phyloP scores from a whole-genome alignment of 2,329 filamentous ascomycete genomes.

The Hymenoscyphus linearis region DNA sequence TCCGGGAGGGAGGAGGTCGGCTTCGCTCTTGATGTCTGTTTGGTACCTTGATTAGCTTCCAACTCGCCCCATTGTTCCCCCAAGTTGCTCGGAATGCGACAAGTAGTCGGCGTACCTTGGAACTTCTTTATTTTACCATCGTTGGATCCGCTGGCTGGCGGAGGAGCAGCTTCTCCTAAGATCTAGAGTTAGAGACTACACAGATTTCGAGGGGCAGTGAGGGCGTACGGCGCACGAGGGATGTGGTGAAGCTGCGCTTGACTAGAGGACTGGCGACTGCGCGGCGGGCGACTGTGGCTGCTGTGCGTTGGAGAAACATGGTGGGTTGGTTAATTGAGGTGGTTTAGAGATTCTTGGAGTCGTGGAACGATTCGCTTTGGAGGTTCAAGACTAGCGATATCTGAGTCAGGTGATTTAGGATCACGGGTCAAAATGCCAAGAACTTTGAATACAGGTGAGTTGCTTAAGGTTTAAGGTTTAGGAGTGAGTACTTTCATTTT shows the following conservation, averaged over 20 bases:
- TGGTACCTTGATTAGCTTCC: constrained; percentile 11
- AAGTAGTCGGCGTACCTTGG: constrained; percentile 23
- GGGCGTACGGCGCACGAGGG: constrained; percentile 55
- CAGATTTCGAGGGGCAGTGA: constrained; percentile 9
- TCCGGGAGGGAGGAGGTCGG: constrained; percentile 84
- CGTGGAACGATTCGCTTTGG: not conserved
- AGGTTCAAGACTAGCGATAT: not conserved
- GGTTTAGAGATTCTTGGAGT: not conserved
- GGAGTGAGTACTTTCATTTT: too few species aligned
- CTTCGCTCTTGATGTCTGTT: constrained; percentile 73
- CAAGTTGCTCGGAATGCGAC: not conserved
- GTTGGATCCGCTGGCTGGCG: constrained; percentile 17
- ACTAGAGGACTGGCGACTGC: constrained; percentile 48
- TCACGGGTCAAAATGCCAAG: not conserved
- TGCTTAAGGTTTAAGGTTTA: too few species aligned
- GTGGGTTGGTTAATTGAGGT: constrained; percentile 29
- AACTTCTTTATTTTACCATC: constrained; percentile 32
- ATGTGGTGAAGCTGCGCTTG: constrained; percentile 56
- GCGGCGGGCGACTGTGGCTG: constrained; percentile 55
- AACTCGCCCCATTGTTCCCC: constrained; percentile 4
- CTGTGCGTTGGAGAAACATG: constrained; percentile 63
- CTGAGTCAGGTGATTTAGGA: not conserved
- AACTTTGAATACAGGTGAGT: too few species aligned
- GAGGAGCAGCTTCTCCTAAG: constrained; percentile 26
- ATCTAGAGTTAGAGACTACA: not conserved